Conservation (phyloP, 148 eudicot species). For the Fagopyrum tataricum region DNA sequence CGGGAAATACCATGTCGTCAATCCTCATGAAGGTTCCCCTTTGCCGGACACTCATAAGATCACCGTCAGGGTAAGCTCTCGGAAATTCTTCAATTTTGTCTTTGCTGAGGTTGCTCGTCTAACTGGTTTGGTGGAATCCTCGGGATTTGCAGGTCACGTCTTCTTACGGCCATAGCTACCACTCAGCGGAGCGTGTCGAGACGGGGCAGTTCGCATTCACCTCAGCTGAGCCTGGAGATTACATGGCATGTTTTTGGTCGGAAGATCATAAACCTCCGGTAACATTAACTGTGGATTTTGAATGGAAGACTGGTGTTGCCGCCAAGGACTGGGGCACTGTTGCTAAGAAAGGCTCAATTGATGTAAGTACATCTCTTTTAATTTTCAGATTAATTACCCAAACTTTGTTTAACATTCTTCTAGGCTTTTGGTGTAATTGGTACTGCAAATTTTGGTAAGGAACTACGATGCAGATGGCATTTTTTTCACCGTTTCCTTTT, state of each 20-base stretch:
- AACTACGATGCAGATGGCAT: neutral
- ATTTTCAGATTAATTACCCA: neutral
- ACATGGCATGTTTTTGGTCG: conserved; percentile 78
- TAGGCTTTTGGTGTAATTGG: neutral
- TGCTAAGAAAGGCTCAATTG: conserved; percentile 73
- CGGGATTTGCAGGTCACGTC: conserved; percentile 51
- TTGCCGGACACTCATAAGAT: conserved; percentile 65
- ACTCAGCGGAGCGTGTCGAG: conserved; percentile 50
- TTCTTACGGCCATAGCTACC: conserved; percentile 52
- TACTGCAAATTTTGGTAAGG: neutral
- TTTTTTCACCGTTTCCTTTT: neutral
- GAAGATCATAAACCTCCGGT: conserved; percentile 46
- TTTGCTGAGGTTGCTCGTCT: no score
- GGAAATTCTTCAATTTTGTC: no score
- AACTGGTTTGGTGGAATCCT: no score
- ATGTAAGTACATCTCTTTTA: conserved; percentile 39
- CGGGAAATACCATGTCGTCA: conserved; percentile 66
- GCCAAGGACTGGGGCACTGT: conserved; percentile 91
- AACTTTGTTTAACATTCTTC: no score
- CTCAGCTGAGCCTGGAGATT: conserved; percentile 70
- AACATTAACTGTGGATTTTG: conserved; percentile 66
- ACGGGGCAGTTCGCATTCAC: conserved; percentile 77
- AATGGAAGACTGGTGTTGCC: conserved; percentile 88
- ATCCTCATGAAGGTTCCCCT: conserved; percentile 54
- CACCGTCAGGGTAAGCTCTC: conserved; percentile 50